Percentiles rank a stretch among this genome's conserved stretches.
Evolutionary conservation across 495 filamentous ascomycete species (phyloP).

Genomic region (Neurospora intermedia): DNA sequence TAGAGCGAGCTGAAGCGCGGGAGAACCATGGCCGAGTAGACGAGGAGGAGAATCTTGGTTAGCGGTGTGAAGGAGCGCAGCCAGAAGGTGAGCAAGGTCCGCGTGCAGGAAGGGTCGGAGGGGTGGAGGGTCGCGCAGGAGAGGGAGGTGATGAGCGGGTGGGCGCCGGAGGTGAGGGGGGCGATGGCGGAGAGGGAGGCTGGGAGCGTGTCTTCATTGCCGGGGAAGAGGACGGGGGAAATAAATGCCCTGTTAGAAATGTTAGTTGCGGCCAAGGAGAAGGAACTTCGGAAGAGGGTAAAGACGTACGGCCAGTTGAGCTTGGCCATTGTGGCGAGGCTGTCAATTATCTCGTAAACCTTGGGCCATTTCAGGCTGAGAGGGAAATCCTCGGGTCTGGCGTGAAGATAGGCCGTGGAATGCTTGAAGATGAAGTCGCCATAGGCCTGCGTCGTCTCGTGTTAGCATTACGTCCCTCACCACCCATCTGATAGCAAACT

Average conservation of each 20-base stretch:
- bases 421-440: constrained; percentile 62
- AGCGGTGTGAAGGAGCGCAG: constrained; percentile 67
- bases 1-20: constrained; percentile 56
- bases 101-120: constrained; percentile 70
- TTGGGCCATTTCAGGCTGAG: constrained; percentile 59
- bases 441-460: constrained; percentile 35
- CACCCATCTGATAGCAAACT: constrained; percentile 1
- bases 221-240: constrained; percentile 80
- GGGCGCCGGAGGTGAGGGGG: constrained; percentile 71
- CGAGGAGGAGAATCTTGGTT: constrained; percentile 61
- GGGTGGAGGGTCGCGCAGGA: constrained; percentile 93
- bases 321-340: constrained; percentile 64
- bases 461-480: not conserved
- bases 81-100: constrained; percentile 75
- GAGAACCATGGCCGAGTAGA: constrained; percentile 56
- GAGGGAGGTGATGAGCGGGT: constrained; percentile 69
- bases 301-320: constrained; percentile 72
- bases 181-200: constrained; percentile 53
- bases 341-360: constrained; percentile 68
- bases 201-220: constrained; percentile 52
- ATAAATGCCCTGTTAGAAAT: constrained; percentile 48
- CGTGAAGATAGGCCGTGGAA: constrained; percentile 68
- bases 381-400: constrained; percentile 59
- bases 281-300: not conserved
- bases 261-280: constrained; percentile 4